phyloP scores from a whole-genome alignment of 805 yeast species.

The Saccharomycopsis capsularis region DNA sequence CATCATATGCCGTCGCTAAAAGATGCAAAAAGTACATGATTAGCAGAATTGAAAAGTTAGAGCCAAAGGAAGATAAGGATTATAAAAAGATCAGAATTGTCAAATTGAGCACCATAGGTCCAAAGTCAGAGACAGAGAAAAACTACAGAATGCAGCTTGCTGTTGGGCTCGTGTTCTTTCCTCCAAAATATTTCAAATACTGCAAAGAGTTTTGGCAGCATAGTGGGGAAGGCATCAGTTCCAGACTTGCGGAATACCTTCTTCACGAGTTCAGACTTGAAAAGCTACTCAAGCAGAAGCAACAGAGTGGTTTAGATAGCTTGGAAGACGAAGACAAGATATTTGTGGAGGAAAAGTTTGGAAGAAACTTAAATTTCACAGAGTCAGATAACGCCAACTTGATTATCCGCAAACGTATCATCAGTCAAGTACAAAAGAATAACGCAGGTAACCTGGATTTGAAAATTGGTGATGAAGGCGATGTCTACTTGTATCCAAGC shows the following conservation, averaged over 20 bases:
- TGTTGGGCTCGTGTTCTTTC: constrained; percentile 76
- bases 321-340: constrained; percentile 37
- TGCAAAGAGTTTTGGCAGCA: constrained; percentile 96
- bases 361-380: constrained; percentile 76
- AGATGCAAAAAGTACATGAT: constrained; percentile 73
- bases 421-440: constrained; percentile 33
- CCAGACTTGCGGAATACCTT: constrained; percentile 82
- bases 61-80: constrained; percentile 28
- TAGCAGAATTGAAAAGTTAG: constrained; percentile 24
- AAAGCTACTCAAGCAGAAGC: constrained; percentile 22
- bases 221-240: constrained; percentile 93
- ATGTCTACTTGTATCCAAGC: constrained; percentile 77
- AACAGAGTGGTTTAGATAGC: constrained; percentile 20
- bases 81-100: constrained; percentile 50
- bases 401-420: constrained; percentile 68
- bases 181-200: constrained; percentile 45
- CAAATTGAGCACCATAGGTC: constrained; percentile 67
- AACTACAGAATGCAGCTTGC: constrained; percentile 56
- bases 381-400: constrained; percentile 69
- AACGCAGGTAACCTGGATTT: constrained; percentile 17
- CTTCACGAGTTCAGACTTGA: constrained; percentile 48
- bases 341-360: constrained; percentile 84
- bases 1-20: constrained; percentile 72
- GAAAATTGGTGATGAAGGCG: constrained; percentile 36
- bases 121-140: constrained; percentile 51